Conservation (phyloP, 2,329 filamentous ascomycete species). For the Ceratocystis harringtonii region DNA sequence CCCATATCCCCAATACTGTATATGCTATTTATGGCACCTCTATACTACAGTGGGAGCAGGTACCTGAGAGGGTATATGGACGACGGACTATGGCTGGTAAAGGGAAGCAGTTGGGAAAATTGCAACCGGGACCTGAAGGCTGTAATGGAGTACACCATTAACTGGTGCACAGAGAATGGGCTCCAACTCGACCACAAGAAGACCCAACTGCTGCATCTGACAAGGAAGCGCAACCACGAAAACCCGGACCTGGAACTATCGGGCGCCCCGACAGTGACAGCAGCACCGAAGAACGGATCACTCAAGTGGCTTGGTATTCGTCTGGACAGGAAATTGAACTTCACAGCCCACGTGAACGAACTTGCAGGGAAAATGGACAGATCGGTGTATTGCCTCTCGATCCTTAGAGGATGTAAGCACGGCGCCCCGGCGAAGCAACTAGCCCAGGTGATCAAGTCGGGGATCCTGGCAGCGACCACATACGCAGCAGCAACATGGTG, state of each 20-base stretch:
- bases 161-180: neutral
- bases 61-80: conserved; percentile 5
- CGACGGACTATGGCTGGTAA: neutral
- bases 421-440: too few species aligned
- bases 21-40: neutral
- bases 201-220: neutral
- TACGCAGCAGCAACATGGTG: too few species aligned
- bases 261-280: too few species aligned
- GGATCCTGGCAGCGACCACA: too few species aligned
- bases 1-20: neutral
- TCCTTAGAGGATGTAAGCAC: too few species aligned
- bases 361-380: too few species aligned
- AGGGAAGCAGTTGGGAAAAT: neutral
- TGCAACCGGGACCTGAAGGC: neutral
- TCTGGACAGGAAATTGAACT: too few species aligned
- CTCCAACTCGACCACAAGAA: conserved; percentile 3
- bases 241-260: neutral
- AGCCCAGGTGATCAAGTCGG: too few species aligned
- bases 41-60: neutral
- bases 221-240: neutral
- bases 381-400: too few species aligned
- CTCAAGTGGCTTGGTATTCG: too few species aligned
- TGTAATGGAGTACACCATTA: neutral
- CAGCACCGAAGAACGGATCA: too few species aligned
- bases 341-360: too few species aligned